A percentile compares a stretch with the other conserved stretches of the same genome.
phyloP scores from a whole-genome alignment of 192 early-diverging fungal genomes.

The Backusella psychrophila region DNA sequence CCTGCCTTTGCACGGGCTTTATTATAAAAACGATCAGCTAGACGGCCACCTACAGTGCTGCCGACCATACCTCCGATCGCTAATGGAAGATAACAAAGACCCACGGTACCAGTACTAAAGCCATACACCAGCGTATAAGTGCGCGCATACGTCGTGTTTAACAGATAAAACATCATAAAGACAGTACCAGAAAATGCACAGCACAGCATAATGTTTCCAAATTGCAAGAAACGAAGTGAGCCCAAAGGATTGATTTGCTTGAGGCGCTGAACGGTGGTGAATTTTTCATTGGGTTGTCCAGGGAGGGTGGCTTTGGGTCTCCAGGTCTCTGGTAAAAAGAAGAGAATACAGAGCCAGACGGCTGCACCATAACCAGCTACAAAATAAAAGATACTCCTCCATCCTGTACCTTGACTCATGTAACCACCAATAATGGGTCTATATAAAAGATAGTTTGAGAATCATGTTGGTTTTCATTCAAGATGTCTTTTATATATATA shows the following conservation, averaged over 20 bases:
- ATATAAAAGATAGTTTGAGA: background rate
- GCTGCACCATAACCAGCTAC: background rate
- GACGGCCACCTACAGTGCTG: constrained; percentile 17
- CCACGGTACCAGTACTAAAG: constrained; percentile 22
- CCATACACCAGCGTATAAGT: constrained; percentile 35
- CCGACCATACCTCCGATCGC: constrained; percentile 30
- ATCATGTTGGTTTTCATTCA: background rate
- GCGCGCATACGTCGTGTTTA: constrained; percentile 33
- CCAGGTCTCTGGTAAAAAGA: constrained; percentile 22
- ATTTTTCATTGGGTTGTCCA: background rate
- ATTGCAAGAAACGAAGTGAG: constrained; percentile 17
- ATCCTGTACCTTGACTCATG: background rate
- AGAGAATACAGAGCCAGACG: constrained; percentile 10
- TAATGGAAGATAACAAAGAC: constrained; percentile 33
- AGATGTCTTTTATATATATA: background rate
- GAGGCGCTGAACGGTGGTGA: background rate
- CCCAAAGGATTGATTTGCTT: constrained; percentile 22
- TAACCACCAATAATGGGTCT: constrained; percentile 19
- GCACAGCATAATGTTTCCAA: constrained; percentile 21
- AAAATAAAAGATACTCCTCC: constrained; percentile 25
- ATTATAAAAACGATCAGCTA: constrained; percentile 22
- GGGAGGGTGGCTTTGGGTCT: background rate
- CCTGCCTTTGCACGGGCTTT: constrained; percentile 1
- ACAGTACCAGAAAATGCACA: constrained; percentile 18
- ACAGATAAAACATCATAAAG: constrained; percentile 30